phyloP scores from a whole-genome alignment of 1,284 basidiomycete genomes.

The Bondarzewia mesenterica region DNA sequence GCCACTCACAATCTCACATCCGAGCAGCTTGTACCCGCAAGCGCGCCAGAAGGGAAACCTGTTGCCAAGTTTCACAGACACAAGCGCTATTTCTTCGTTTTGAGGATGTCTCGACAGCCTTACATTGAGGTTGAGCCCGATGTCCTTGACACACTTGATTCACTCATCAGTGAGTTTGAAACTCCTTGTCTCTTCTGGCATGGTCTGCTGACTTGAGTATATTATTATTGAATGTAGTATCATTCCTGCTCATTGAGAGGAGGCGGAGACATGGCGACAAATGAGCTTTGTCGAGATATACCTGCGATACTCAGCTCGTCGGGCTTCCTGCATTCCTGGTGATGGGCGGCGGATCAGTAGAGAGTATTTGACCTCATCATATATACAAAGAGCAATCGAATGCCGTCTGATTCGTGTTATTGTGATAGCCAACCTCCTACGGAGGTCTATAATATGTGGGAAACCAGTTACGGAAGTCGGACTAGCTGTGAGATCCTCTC shows the following conservation, averaged over 20 bases:
- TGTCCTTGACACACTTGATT: constrained; percentile 27
- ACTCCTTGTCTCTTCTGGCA: background rate
- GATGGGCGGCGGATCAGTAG: too few species aligned
- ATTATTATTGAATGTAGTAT: constrained; percentile 14
- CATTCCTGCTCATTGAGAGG: constrained; percentile 23
- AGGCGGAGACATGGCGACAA: constrained; percentile 15
- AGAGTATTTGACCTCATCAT: too few species aligned
- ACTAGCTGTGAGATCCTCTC: too few species aligned
- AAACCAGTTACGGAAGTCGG: too few species aligned
- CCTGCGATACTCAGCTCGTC: too few species aligned
- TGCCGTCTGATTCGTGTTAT: too few species aligned
- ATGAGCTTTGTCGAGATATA: background rate
- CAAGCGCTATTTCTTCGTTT: constrained; percentile 27
- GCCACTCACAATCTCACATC: background rate
- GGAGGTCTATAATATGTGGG: too few species aligned
- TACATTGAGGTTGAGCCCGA: constrained; percentile 29
- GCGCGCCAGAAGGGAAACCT: constrained; percentile 20
- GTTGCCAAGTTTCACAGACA: constrained; percentile 29
- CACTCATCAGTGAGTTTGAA: constrained; percentile 29
- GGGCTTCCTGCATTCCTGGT: too few species aligned
- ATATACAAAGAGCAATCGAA: too few species aligned
- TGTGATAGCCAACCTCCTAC: too few species aligned
- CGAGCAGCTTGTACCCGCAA: constrained; percentile 22
- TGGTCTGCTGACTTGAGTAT: background rate
- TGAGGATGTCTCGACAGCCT: constrained; percentile 28